Evolutionary conservation across 1,139 yeast species (phyloP).

Genomic region (Candida pseudoviswanathii): DNA sequence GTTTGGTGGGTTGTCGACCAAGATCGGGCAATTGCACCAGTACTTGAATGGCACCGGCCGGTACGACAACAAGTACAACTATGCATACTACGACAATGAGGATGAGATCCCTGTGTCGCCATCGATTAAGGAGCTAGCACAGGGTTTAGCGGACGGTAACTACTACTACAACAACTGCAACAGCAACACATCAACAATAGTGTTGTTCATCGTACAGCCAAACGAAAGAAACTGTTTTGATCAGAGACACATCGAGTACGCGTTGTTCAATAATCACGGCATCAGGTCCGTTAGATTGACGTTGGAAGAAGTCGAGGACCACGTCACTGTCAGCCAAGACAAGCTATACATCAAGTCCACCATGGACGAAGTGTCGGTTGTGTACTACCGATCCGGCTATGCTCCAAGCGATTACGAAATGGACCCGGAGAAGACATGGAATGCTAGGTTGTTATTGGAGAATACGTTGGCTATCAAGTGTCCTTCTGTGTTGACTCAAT

Average conservation of each 20-base stretch:
- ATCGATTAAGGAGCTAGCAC: slow-evolving; percentile 62
- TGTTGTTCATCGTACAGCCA: slow-evolving; percentile 81
- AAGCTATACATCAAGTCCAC: slow-evolving; percentile 55
- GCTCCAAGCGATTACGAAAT: slow-evolving; percentile 72
- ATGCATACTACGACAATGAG: slow-evolving; percentile 40
- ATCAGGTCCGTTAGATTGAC: slow-evolving; percentile 67
- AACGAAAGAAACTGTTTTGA: slow-evolving; percentile 88
- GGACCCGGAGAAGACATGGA: slow-evolving; percentile 65
- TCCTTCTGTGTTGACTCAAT: slow-evolving; percentile 85
- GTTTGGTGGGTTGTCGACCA: slow-evolving; percentile 86
- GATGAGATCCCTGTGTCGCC: slow-evolving; percentile 66
- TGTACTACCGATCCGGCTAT: slow-evolving; percentile 89
- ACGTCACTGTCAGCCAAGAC: slow-evolving; percentile 42
- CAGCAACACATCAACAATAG: slow-evolving; percentile 43
- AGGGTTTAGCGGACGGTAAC: slow-evolving; percentile 72
- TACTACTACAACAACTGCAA: slow-evolving; percentile 43
- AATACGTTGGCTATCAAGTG: slow-evolving; percentile 82
- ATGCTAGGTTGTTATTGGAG: slow-evolving; percentile 71
- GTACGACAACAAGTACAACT: slow-evolving; percentile 44
- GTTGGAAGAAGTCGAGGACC: slow-evolving; percentile 55
- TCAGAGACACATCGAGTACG: slow-evolving; percentile 81
- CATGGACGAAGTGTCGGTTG: slow-evolving; percentile 78
- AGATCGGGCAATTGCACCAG: slow-evolving; percentile 75
- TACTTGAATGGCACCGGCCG: slow-evolving; percentile 60
- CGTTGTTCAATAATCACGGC: slow-evolving; percentile 56